Conservation (phyloP, 345 rosid species). For the Acer saccharum region DNA sequence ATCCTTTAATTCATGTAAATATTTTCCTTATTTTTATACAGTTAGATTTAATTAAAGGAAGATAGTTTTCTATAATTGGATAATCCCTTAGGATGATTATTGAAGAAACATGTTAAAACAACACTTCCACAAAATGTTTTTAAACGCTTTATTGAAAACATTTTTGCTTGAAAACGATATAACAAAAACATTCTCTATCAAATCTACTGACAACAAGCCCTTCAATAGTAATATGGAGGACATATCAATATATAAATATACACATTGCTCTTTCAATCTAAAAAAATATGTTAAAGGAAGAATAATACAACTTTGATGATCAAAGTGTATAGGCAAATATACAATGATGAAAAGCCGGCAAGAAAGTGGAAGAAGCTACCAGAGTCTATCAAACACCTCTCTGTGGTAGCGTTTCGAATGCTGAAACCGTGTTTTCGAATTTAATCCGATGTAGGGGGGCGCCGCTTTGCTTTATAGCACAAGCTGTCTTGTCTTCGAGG, state of each 20-base stretch:
- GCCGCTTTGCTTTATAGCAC: constrained; percentile 96
- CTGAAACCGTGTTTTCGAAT: constrained; percentile 96
- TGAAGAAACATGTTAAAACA: too few relatives aligned
- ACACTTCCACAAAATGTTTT: too few relatives aligned
- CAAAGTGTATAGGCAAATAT: background rate
- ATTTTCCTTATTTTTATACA: too few relatives aligned
- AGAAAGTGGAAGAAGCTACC: constrained; percentile 4
- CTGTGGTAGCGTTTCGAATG: constrained; percentile 93
- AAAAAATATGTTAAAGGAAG: background rate
- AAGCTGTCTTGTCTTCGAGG: constrained; percentile 91
- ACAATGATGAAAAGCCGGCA: background rate
- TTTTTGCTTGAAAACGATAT: too few relatives aligned
- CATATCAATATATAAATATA: background rate
- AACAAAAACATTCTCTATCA: too few relatives aligned
- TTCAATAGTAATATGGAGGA: background rate
- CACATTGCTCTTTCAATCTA: background rate
- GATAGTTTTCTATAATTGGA: too few relatives aligned
- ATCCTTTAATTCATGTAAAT: too few relatives aligned
- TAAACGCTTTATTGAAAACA: too few relatives aligned
- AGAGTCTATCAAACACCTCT: constrained; percentile 53
- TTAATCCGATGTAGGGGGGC: constrained; percentile 88
- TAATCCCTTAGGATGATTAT: too few relatives aligned
- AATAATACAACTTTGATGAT: background rate
- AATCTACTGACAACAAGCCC: background rate
- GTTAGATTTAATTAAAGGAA: too few relatives aligned